These are phyloP conservation scores for Corylus avellana DNA, from an alignment of 306 rosid species.

Conservation along the genomic window DNA sequence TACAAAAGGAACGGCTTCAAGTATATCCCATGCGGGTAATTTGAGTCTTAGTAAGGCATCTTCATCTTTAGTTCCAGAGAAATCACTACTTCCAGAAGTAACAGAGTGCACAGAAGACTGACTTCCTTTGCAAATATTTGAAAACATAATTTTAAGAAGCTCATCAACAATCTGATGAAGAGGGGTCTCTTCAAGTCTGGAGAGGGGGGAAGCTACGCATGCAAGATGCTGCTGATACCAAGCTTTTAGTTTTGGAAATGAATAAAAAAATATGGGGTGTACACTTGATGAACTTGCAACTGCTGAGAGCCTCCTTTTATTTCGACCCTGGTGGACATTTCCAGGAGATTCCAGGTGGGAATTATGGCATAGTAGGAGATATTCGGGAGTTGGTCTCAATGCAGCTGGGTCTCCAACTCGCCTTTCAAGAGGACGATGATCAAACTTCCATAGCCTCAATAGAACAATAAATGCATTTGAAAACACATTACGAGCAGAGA, in stretches of 20 bases:
- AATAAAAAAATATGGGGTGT: constrained; percentile 76
- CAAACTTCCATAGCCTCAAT: constrained; percentile 86
- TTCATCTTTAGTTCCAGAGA: constrained; percentile 77
- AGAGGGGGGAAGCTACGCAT: constrained; percentile 87
- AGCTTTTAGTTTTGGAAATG: constrained; percentile 88
- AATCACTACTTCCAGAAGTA: constrained; percentile 79
- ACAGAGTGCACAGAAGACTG: constrained; percentile 50
- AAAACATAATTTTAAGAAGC: constrained; percentile 90
- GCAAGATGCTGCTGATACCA: constrained; percentile 96
- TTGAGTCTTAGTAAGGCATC: constrained; percentile 63
- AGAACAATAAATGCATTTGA: constrained; percentile 94
- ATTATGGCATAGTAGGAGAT: constrained; percentile 79
- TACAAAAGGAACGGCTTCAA: constrained; percentile 90
- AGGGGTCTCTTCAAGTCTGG: constrained; percentile 87
- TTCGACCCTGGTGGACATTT: constrained; percentile 50
- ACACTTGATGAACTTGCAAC: constrained; percentile 73
- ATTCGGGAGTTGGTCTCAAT: constrained; percentile 84
- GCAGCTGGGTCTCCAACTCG: constrained; percentile 83
- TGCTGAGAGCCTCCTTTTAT: constrained; percentile 73
- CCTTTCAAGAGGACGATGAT: constrained; percentile 83
- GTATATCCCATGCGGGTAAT: constrained; percentile 96
- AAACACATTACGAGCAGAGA: constrained; percentile 84
- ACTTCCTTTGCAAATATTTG: constrained; percentile 63
- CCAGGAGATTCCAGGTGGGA: constrained; percentile 66
- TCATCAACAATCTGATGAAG: constrained; percentile 93